phyloP scores from a whole-genome alignment of 768 basidiomycete genomes.

The Termitomyces titanicus region DNA sequence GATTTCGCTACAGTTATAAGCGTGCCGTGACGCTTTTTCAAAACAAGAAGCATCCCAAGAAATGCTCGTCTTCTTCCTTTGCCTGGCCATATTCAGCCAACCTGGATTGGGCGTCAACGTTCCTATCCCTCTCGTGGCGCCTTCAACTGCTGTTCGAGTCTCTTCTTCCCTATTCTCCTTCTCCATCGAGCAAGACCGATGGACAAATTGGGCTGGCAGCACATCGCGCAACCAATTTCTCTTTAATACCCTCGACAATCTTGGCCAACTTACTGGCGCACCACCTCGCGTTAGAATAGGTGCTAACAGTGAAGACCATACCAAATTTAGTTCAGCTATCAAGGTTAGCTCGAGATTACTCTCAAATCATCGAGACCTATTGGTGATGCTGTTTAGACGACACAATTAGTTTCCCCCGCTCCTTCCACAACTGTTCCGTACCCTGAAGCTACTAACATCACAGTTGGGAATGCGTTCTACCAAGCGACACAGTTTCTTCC shows the following conservation, averaged over 20 bases:
- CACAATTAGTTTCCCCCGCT: constrained; percentile 46
- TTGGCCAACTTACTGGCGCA: constrained; percentile 46
- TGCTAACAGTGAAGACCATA: constrained; percentile 57
- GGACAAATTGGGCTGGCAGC: constrained; percentile 63
- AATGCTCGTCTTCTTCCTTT: constrained; percentile 5
- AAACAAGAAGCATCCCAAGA: neutral
- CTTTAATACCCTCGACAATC: constrained; percentile 54
- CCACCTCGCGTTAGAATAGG: constrained; percentile 59
- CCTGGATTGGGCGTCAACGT: constrained; percentile 7
- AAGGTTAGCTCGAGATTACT: constrained; percentile 29
- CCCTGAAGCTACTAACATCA: constrained; percentile 61
- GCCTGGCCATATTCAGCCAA: constrained; percentile 1
- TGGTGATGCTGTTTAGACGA: neutral
- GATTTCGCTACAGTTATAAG: constrained; percentile 3
- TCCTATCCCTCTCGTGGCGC: constrained; percentile 3
- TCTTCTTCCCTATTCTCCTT: constrained; percentile 48
- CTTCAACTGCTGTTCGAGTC: constrained; percentile 8
- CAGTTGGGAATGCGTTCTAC: constrained; percentile 57
- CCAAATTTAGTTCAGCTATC: constrained; percentile 46
- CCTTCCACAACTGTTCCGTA: constrained; percentile 50
- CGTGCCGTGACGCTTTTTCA: neutral
- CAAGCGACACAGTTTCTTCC: constrained; percentile 20
- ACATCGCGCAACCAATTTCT: constrained; percentile 54
- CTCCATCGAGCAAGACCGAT: constrained; percentile 69
- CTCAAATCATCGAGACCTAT: neutral